A percentile compares a stretch with the other conserved stretches of the same genome.
Conservation (phyloP, 768 basidiomycete genomes). For the Lentinula sp. region DNA sequence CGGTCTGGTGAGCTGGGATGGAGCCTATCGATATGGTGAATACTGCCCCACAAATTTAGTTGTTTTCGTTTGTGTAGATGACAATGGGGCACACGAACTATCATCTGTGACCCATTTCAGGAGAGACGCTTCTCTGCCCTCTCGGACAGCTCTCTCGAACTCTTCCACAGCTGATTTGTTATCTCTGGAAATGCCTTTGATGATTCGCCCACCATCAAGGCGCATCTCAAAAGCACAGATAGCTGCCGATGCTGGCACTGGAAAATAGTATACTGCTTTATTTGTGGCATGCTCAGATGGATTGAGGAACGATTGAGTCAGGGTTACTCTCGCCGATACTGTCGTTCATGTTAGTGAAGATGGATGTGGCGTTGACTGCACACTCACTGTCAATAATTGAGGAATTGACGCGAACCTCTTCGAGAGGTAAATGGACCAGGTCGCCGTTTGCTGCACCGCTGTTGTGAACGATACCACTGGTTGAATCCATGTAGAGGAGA, state of each 20-base stretch:
- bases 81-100: conserved; percentile 25
- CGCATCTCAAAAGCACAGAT: conserved; percentile 50
- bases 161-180: conserved; percentile 33
- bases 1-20: conserved; percentile 34
- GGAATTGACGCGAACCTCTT: conserved; percentile 32
- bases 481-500: not conserved
- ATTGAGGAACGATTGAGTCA: conserved; percentile 37
- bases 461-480: conserved; percentile 10
- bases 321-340: conserved; percentile 40
- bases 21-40: conserved; percentile 56
- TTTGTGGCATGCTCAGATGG: conserved; percentile 27
- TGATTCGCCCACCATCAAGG: conserved; percentile 32
- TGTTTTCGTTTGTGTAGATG: not conserved
- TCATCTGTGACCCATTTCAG: conserved; percentile 47
- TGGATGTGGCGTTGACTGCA: not conserved
- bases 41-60: conserved; percentile 24
- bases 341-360: not conserved
- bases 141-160: conserved; percentile 32
- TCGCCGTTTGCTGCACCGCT: conserved; percentile 5
- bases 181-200: conserved; percentile 44
- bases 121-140: conserved; percentile 37
- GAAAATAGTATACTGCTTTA: conserved; percentile 51
- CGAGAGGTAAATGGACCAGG: conserved; percentile 25
- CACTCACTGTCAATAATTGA: conserved; percentile 38
- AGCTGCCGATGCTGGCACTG: conserved; percentile 49